Conservation (phyloP, 2,329 filamentous ascomycete species). For the Ramichloridium luteum region DNA sequence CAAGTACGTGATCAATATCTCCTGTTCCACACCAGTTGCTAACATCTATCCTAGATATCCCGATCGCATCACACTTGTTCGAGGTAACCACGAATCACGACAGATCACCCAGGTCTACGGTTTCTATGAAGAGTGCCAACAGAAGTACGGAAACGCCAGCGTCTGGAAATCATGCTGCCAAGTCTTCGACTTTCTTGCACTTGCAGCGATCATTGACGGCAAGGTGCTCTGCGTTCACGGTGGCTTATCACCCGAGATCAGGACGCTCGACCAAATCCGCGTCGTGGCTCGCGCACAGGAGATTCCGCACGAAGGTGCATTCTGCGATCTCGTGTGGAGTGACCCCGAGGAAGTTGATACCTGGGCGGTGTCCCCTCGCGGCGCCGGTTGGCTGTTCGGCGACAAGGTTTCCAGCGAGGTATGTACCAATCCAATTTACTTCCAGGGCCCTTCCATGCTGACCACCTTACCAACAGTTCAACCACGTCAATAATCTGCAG, state of each 20-base stretch:
- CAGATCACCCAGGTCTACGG: constrained; percentile 70
- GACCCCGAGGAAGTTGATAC: constrained; percentile 59
- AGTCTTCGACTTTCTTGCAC: constrained; percentile 64
- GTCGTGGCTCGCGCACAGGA: constrained; percentile 63
- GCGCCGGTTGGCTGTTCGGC: constrained; percentile 56
- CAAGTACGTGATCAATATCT: constrained; percentile 35
- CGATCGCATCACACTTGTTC: constrained; percentile 59
- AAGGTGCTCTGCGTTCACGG: constrained; percentile 64
- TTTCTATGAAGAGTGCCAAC: constrained; percentile 66
- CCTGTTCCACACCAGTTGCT: constrained; percentile 3
- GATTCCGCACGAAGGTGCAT: constrained; percentile 65
- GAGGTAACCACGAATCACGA: constrained; percentile 63
- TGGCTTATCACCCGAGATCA: constrained; percentile 59
- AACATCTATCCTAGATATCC: constrained; percentile 42
- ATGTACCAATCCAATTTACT: constrained; percentile 9
- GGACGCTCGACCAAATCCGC: constrained; percentile 62
- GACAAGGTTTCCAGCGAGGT: constrained; percentile 60
- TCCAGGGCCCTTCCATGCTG: constrained; percentile 5
- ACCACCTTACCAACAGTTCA: constrained; percentile 39
- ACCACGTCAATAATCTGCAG: constrained; percentile 60
- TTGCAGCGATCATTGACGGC: constrained; percentile 62
- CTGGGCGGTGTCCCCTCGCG: constrained; percentile 54
- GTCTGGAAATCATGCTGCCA: constrained; percentile 72
- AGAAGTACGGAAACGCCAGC: constrained; percentile 65
- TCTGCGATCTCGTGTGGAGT: constrained; percentile 66